Base-by-base conservation (phyloP, 78 protist species). In the Cyanophora paradoxa region DNA sequence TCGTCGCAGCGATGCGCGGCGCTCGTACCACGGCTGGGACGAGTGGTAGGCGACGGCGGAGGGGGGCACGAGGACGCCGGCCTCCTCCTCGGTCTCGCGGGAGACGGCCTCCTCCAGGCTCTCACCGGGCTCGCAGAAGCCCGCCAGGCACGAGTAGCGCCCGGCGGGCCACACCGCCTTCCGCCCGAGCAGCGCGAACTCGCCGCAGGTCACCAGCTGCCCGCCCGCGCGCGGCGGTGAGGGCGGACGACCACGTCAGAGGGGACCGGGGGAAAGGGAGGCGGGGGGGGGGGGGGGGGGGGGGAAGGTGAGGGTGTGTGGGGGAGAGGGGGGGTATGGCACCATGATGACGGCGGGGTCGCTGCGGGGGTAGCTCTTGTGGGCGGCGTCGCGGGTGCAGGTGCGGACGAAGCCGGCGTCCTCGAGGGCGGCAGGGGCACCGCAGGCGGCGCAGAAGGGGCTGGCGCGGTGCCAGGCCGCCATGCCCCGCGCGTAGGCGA, bases 81-180 rank as follows among this genome's bases (percentile, higher is more conserved):
- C 0, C 59, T 80, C 74, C 46, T 80, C 78, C 22, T 16, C 0
- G 31, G 70, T 42, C 42, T 83, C 83, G 22, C 83, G 82, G 6
- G 59, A 22, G 14, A 79, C 59, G 0, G 62, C 69, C 44, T 72
- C 80, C 54, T 83, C 87, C 24, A 72, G 14, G 17, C 77, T 36
- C 80, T 83, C 87, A 4, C 83, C 87, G 19, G 20, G 46, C 56
- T 83, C 87, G 34, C 70, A 30, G 33, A 79, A 83, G n/a, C 87
- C 87, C 28, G 83, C 72, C n/a, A 83, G 44, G 26, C 57, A 26
- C 24, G 75, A 46, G 64, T 37, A 78, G 19, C 76, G 41, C 16
- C 77, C 74, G 0, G 22, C 26, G 5, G 85, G 80, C 54, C 31
- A 76, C 17, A 0, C 16, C 14, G 0, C 5, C 56, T 65, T 44